phyloP scores from a whole-genome alignment of 1,284 basidiomycete species.

The Ceratobasidium sp. region DNA sequence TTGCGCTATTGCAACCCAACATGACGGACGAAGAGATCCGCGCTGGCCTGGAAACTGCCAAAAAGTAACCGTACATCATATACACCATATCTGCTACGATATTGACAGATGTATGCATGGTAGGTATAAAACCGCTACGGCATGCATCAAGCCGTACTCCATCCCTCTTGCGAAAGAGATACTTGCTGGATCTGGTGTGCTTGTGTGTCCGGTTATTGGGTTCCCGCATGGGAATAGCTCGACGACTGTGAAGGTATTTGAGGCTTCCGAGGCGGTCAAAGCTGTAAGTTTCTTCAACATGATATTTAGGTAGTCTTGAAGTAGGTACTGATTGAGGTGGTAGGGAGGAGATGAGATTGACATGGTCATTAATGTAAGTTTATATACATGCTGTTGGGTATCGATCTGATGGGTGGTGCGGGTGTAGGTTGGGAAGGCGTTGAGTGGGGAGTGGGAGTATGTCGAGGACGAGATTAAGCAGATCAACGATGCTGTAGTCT shows the following conservation, averaged over 20 bases:
- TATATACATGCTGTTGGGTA: neutral
- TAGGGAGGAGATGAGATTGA: conserved; percentile 48
- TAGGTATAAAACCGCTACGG: conserved; percentile 47
- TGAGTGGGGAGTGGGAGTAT: conserved; percentile 48
- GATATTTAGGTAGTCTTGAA: neutral
- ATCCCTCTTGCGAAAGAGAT: conserved; percentile 47
- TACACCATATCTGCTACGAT: neutral
- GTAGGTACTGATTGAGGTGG: conserved; percentile 3
- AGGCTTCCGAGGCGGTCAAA: conserved; percentile 45
- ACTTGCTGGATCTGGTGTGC: conserved; percentile 44
- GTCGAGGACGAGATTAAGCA: conserved; percentile 48
- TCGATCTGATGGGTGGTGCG: neutral
- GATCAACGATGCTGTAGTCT: conserved; percentile 48
- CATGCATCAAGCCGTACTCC: conserved; percentile 49
- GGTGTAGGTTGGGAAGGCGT: conserved; percentile 46
- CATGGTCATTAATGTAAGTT: conserved; percentile 47
- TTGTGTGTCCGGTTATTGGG: conserved; percentile 48
- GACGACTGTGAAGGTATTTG: conserved; percentile 45
- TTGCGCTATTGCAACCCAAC: conserved; percentile 48
- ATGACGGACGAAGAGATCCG: conserved; percentile 48
- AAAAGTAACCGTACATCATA: conserved; percentile 34
- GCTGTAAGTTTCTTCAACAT: conserved; percentile 31
- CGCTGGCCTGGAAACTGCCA: conserved; percentile 45
- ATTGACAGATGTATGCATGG: conserved; percentile 28
- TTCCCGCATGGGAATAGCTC: conserved; percentile 49